Conservation (phyloP, 352 stramenopile species). For the Pythium rishiriense region DNA sequence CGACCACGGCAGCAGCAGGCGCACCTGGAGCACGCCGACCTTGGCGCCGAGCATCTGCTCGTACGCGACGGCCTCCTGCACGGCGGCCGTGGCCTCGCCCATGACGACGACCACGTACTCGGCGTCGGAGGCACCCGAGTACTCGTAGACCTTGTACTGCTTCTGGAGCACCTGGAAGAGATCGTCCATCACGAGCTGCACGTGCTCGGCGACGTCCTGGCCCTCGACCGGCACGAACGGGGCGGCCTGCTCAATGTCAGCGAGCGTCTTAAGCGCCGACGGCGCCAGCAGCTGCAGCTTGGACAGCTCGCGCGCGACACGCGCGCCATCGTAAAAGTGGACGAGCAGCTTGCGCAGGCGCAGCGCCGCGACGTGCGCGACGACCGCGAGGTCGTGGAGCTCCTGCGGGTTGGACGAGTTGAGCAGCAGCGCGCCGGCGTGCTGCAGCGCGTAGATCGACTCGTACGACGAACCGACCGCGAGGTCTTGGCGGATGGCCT, state of each 20-base stretch:
- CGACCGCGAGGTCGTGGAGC: constrained; percentile 76
- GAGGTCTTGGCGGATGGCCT: constrained; percentile 54
- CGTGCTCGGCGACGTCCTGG: constrained; percentile 49
- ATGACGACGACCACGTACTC: constrained; percentile 75
- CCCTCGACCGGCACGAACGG: constrained; percentile 17
- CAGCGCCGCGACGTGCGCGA: constrained; percentile 68
- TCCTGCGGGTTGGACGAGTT: constrained; percentile 72
- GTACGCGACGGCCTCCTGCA: constrained; percentile 67
- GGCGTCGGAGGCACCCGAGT: constrained; percentile 61
- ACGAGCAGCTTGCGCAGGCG: constrained; percentile 65
- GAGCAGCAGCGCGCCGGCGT: constrained; percentile 70
- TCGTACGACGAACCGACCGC: constrained; percentile 64
- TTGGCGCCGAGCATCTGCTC: constrained; percentile 74
- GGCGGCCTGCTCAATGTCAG: constrained; percentile 32
- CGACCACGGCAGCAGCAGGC: constrained; percentile 72
- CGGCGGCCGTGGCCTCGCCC: constrained; percentile 51
- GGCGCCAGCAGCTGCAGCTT: constrained; percentile 62
- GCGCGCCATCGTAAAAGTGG: constrained; percentile 81
- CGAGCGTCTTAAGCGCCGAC: constrained; percentile 49
- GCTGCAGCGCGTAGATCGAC: constrained; percentile 61
- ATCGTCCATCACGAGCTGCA: constrained; percentile 76
- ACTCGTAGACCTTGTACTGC: constrained; percentile 85
- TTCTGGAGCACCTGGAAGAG: constrained; percentile 71
- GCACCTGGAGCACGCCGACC: constrained; percentile 78
- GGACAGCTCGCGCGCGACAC: constrained; percentile 58